Base-by-base conservation (phyloP, 2,329 filamentous ascomycete genomes). In the Hypoxylon sp. region DNA sequence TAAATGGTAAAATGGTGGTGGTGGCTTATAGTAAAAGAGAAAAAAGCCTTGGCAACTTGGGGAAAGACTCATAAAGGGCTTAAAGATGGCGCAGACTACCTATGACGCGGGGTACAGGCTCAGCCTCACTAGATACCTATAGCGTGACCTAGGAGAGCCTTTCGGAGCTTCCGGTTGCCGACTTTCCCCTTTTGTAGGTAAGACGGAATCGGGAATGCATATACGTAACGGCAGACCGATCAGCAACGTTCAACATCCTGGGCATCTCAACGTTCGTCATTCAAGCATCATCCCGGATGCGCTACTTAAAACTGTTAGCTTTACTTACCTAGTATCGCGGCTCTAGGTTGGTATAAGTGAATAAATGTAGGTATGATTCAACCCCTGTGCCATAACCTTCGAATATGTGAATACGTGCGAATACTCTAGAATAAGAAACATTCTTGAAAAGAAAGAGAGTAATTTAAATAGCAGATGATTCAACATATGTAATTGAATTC, bases 241-340 rank as follows among this genome's bases (percentile, higher is more conserved):
- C 34, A 45, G 9, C 17, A 43, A 43, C 38, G 17, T 43, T 59
- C 11, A 61, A 41, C 38, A 38, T 63, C 30, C n/a, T 11, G 52
- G 38, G 49, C 25, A 48, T 34, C 32, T n/a, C 59, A 63, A 49
- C 49, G 17, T 43, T 41, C 30, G 34, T 41, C 50, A 61, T 67
- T 48, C 65, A 49, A 55, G 60, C 57, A 64, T 61, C 56, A 64
- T 61, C 65, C 65, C 32, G 43, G 57, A 28, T 30, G 28, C 28
- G 28, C 28, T 30, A 45, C 5, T 32, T 9, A 9, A 25, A 19
- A 6, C 14, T 32, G 38, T 45, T 38, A 45, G 23, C 32, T 28
- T 21, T 36, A 10, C 38, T 21, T 43, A 43, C 38, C 14, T 10
- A 17, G 17, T 10, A 43, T 19, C 49, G 49, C 23, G 25, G 36